Evolutionary conservation across 768 basidiomycete genomes (phyloP).

Genomic region (Botryobasidium botryosum): DNA sequence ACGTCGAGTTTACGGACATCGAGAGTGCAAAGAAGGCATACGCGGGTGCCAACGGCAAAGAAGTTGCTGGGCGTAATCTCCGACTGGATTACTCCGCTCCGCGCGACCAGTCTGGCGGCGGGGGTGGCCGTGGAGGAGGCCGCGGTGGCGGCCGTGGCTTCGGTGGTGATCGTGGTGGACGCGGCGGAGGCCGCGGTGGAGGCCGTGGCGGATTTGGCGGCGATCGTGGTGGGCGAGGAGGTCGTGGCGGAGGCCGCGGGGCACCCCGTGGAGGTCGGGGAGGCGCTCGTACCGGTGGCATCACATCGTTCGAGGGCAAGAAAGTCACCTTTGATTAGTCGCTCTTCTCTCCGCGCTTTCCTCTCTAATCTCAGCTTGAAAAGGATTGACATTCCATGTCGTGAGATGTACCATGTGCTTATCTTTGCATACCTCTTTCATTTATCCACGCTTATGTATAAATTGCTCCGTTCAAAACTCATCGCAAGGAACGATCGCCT

Average conservation of each 20-base stretch:
- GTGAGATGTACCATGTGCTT: no score
- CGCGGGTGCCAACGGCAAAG: conserved; percentile 45
- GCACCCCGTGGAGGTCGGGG: not conserved
- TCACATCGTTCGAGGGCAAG: no score
- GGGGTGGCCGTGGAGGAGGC: conserved; percentile 20
- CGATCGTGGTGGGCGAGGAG: conserved; percentile 23
- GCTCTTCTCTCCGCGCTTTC: no score
- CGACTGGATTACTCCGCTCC: conserved; percentile 81
- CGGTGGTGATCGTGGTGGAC: conserved; percentile 20
- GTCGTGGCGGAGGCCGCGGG: conserved; percentile 1
- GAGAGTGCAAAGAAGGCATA: conserved; percentile 69
- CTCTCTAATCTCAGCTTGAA: no score
- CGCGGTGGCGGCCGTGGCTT: conserved; percentile 13
- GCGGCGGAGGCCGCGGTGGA: conserved; percentile 22
- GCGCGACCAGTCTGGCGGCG: conserved; percentile 35
- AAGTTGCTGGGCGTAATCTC: conserved; percentile 65
- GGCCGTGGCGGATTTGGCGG: conserved; percentile 19
- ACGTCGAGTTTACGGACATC: conserved; percentile 81
- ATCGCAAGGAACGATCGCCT: no score
- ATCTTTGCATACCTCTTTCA: no score
- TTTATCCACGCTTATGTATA: no score
- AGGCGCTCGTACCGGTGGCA: no score
- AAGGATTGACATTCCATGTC: no score
- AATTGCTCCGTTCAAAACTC: no score
- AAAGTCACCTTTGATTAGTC: no score